These are phyloP conservation scores for Candida parachauliodes DNA, from an alignment of 805 yeast species.

Conservation along the genomic window DNA sequence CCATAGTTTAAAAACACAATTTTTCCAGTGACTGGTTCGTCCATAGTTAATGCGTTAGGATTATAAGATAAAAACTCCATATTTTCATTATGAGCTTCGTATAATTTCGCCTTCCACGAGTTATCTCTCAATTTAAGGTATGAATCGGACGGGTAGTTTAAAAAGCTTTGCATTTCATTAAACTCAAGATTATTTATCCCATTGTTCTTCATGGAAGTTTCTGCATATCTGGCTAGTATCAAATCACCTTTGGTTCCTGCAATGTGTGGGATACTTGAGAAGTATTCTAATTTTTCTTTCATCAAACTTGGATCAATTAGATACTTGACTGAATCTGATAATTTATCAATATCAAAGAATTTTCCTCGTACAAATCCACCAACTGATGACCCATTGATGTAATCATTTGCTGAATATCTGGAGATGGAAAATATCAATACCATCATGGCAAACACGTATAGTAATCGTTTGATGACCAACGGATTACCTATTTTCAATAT, in stretches of 20 bases:
- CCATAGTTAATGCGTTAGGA: constrained; percentile 54
- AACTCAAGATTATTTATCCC: constrained; percentile 53
- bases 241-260: constrained; percentile 88
- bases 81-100: constrained; percentile 27
- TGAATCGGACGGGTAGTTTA: constrained; percentile 58
- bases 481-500: constrained; percentile 80
- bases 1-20: constrained; percentile 71
- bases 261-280: constrained; percentile 78
- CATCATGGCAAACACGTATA: constrained; percentile 69
- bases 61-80: constrained; percentile 53
- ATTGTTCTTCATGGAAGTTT: constrained; percentile 53
- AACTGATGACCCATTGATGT: constrained; percentile 36
- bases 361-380: constrained; percentile 48
- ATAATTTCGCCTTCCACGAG: constrained; percentile 36
- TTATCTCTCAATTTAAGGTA: constrained; percentile 29
- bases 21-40: constrained; percentile 52
- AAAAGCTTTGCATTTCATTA: constrained; percentile 48
- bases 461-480: constrained; percentile 68
- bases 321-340: constrained; percentile 48
- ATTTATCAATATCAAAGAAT: constrained; percentile 56
- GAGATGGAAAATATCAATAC: constrained; percentile 54
- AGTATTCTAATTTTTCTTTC: constrained; percentile 64
- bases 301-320: constrained; percentile 52
- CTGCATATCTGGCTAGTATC: constrained; percentile 64
- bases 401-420: constrained; percentile 47